Conservation (phyloP, 129 eudicot species). For the Gnaphalium uliginosum region DNA sequence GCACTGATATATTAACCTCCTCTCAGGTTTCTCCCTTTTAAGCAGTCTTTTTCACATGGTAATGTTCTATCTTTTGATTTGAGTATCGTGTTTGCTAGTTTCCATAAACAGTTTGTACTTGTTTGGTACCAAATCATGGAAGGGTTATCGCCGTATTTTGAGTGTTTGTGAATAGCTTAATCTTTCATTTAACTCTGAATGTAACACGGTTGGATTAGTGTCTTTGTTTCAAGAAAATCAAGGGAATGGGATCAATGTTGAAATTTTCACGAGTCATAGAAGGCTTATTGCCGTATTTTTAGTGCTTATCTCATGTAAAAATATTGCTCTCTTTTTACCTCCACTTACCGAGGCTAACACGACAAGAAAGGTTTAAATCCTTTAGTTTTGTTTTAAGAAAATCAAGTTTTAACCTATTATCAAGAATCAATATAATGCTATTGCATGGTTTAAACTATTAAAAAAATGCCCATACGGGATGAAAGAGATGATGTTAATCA, state of each 20-base stretch:
- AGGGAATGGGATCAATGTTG: neutral
- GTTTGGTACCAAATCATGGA: constrained; percentile 23
- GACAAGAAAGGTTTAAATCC: neutral
- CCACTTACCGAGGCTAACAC: neutral
- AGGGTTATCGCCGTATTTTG: constrained; percentile 11
- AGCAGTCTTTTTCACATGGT: constrained; percentile 26
- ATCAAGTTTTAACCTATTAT: neutral
- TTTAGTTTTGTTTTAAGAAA: neutral
- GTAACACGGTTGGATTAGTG: neutral
- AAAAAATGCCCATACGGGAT: neutral
- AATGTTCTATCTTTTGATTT: constrained; percentile 22
- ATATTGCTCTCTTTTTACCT: neutral
- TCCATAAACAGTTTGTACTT: constrained; percentile 24
- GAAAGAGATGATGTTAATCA: neutral
- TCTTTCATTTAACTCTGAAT: neutral
- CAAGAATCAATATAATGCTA: neutral
- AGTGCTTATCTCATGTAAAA: constrained; percentile 4
- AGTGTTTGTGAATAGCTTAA: constrained; percentile 37
- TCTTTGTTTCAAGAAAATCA: neutral
- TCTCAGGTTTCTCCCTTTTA: constrained; percentile 8
- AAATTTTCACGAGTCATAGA: neutral
- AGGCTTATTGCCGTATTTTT: neutral
- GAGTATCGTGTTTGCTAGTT: constrained; percentile 23
- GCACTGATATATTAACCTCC: neutral
- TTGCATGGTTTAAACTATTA: neutral